Evolutionary conservation across 2,329 filamentous ascomycete genomes (phyloP).

Genomic region (Fusarium acutatum): DNA sequence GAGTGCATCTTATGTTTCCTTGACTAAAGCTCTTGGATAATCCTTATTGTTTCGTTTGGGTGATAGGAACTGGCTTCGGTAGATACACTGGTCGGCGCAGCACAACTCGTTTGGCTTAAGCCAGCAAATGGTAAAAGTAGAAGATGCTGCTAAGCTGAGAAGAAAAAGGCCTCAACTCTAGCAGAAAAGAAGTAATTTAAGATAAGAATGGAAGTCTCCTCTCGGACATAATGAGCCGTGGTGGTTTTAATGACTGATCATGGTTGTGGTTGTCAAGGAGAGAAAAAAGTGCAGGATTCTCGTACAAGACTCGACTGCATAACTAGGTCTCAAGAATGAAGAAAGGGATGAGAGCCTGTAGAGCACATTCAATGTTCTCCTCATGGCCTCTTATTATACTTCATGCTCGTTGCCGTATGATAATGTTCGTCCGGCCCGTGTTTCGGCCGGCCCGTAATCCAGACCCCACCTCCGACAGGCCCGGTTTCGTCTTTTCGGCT

Average conservation of each 20-base stretch:
- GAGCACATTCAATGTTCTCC: background rate
- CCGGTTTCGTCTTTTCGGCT: constrained; percentile 28
- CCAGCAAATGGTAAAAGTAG: constrained; percentile 17
- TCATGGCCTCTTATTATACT: constrained; percentile 5
- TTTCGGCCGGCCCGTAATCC: constrained; percentile 17
- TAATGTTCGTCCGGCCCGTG: constrained; percentile 17
- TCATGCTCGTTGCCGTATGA: background rate
- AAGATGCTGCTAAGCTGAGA: constrained; percentile 14
- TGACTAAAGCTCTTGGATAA: background rate
- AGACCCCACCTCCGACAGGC: constrained; percentile 28
- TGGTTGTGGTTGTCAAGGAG: constrained; percentile 5
- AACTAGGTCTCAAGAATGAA: constrained; percentile 5
- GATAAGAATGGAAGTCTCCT: constrained; percentile 9
- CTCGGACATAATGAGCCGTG: constrained; percentile 15
- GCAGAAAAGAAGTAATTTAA: background rate
- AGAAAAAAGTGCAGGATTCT: constrained; percentile 19
- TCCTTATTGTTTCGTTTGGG: too few species aligned
- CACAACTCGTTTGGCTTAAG: constrained; percentile 20
- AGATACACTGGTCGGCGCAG: background rate
- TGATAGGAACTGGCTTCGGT: background rate
- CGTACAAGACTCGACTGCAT: constrained; percentile 29
- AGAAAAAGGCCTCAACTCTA: constrained; percentile 1
- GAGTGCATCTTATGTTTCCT: constrained; percentile 1
- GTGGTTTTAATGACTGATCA: constrained; percentile 2
- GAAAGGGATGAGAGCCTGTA: constrained; percentile 15